Percentiles rank a stretch among this genome's conserved stretches.
Evolutionary conservation across 441 rosid species (phyloP).

Genomic region (Viola pubescens): DNA sequence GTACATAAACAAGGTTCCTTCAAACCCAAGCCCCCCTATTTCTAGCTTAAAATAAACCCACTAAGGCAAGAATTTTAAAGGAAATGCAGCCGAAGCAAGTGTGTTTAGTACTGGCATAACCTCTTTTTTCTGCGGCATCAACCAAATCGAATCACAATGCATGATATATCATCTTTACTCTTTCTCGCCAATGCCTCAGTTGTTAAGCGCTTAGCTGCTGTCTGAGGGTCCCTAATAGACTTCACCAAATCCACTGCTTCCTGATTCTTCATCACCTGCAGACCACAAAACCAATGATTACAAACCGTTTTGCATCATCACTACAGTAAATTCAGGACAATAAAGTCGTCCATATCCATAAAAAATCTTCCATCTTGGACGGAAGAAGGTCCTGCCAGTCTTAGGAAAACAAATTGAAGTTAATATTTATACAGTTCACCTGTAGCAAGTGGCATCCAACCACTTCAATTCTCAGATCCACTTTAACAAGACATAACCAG

Average conservation of each 20-base stretch:
- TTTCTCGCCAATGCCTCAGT: constrained; percentile 53
- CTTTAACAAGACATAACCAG: no score
- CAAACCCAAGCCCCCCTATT: constrained; percentile 9
- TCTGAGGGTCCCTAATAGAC: constrained; percentile 46
- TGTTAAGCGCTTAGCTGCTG: constrained; percentile 59
- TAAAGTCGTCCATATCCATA: background rate
- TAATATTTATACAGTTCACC: no score
- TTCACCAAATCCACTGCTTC: constrained; percentile 60
- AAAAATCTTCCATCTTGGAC: background rate
- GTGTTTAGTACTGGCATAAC: background rate
- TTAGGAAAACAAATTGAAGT: no score
- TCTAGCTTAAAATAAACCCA: constrained; percentile 11
- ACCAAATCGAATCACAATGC: constrained; percentile 63
- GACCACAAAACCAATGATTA: constrained; percentile 6
- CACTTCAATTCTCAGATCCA: no score
- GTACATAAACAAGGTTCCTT: constrained; percentile 13
- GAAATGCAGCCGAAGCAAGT: background rate
- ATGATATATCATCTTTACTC: constrained; percentile 70
- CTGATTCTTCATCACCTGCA: constrained; percentile 57
- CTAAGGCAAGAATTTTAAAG: constrained; percentile 1
- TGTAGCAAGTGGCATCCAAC: no score
- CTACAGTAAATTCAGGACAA: background rate
- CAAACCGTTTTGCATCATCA: background rate
- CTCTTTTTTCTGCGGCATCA: constrained; percentile 11
- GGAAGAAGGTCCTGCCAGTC: no score